Evolutionary conservation across 2,329 filamentous ascomycete species (phyloP).

Genomic region (Colletotrichum musae): DNA sequence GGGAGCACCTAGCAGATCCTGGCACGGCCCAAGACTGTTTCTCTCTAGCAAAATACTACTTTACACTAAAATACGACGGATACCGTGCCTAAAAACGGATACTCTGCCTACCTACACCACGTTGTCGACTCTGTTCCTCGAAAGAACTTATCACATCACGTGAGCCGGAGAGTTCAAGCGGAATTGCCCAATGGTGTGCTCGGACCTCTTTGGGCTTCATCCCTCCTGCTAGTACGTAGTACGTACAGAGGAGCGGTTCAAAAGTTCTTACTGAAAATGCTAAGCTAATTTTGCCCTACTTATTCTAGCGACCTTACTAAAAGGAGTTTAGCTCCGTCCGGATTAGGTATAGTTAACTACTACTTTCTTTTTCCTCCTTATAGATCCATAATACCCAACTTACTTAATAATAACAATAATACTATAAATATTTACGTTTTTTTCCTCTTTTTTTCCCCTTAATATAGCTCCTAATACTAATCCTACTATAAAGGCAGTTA

Average conservation of each 20-base stretch:
- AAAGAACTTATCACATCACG: slow-evolving; percentile 25
- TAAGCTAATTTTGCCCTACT: no score
- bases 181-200: neutral
- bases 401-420: neutral
- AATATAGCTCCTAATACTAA: neutral
- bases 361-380: no score
- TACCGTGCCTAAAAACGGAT: neutral
- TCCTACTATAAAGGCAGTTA: neutral
- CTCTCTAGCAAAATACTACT: neutral
- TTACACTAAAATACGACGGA: neutral
- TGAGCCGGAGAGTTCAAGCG: slow-evolving; percentile 6
- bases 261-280: no score
- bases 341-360: no score
- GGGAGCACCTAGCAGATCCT: no score
- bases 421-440: neutral
- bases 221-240: slow-evolving; percentile 8
- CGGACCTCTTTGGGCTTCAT: slow-evolving; percentile 14
- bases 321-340: no score
- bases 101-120: neutral
- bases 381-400: no score
- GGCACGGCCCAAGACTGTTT: neutral
- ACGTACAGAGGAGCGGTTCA: no score
- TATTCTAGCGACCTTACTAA: no score
- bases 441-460: neutral
- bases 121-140: slow-evolving; percentile 6